Base-by-base conservation (phyloP, 306 rosid genomes). In the Acacia confusa region DNA sequence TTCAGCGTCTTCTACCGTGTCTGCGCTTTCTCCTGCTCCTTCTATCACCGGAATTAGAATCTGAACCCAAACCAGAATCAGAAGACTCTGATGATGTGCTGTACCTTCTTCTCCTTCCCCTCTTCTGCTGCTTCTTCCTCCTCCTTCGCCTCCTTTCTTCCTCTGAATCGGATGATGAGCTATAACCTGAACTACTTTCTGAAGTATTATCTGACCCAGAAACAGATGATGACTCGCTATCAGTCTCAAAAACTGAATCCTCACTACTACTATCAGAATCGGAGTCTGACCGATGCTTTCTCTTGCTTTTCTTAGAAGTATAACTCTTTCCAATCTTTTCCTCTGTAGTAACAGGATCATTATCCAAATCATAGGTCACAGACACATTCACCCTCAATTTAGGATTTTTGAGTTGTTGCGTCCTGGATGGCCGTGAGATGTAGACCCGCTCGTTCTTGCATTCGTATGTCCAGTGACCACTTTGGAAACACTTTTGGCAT, bases 371-470 rank as follows among this genome's bases (percentile, higher is more conserved):
- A 38, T 75, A 70, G 4, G 88, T 77, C 75, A 78, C 52, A 32
- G 92, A 74, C 61, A 74, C 84, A 87, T 90, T 87, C 88, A 57
- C 84, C 88, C 92, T 93, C 92, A 96, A 81, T 74, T 93, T 93
- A 36, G 99, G 98, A 64, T 96, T 96, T 67, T 93, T 96, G 7
- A 96, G 92, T 82, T 90, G 97, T 81, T 93, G 99, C 13, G 98
- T 96, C 72, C 99, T 81, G 28, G 99, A 96, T 12, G 99, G 99
- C 4, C 99, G 83, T 1, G 99, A 92, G 81, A 93, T 96, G 76
- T 96, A 96, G 80, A 92, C 92, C 64, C 99, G 89, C 65, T 96
- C 99, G 20, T 94, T 94, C 87, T 96, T 96, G 88, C 99, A 96
- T 84, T 96, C 97, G 30, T 89, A 96, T 1, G 99, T 96, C 99